Percentiles rank a stretch among this genome's conserved stretches.
Conservation (phyloP, 2,329 filamentous ascomycete species). For the Microcera coccophila region DNA sequence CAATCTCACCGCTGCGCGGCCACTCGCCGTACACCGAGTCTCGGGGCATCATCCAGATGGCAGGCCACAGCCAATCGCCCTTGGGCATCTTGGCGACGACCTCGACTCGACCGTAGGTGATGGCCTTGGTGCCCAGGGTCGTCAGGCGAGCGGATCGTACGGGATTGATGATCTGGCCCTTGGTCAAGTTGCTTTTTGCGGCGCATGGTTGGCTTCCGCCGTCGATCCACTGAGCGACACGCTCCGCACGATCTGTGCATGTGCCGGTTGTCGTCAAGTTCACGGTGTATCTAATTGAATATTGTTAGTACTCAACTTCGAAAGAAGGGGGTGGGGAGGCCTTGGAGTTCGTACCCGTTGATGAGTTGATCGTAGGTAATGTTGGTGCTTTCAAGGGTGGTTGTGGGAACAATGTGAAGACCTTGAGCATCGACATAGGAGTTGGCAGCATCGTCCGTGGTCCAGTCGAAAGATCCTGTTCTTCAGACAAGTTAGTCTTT, state of each 20-base stretch:
- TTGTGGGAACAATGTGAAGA: conserved; percentile 53
- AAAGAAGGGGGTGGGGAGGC: no score
- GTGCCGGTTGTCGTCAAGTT: no score
- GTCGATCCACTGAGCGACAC: no score
- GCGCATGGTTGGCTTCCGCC: no score
- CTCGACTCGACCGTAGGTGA: conserved; percentile 50
- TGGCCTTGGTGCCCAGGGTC: conserved; percentile 44
- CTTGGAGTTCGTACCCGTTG: no score
- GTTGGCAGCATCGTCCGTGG: conserved; percentile 46
- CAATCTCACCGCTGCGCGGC: conserved; percentile 52
- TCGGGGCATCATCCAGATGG: conserved; percentile 44
- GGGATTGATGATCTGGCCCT: conserved; percentile 49
- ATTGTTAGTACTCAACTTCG: no score
- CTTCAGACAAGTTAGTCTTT: no score
- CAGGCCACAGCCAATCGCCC: conserved; percentile 55
- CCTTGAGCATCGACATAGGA: conserved; percentile 45
- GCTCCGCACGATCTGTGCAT: no score
- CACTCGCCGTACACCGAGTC: conserved; percentile 46
- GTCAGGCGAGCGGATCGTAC: conserved; percentile 47
- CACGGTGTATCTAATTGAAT: no score
- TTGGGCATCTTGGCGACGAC: conserved; percentile 49
- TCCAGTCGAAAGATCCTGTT: conserved; percentile 55
- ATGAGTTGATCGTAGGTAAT: conserved; percentile 38
- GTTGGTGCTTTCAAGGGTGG: conserved; percentile 40
- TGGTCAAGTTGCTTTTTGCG: no score